Conservation (phyloP, 805 yeast genomes). For the Cyberlindnera lachancei region DNA sequence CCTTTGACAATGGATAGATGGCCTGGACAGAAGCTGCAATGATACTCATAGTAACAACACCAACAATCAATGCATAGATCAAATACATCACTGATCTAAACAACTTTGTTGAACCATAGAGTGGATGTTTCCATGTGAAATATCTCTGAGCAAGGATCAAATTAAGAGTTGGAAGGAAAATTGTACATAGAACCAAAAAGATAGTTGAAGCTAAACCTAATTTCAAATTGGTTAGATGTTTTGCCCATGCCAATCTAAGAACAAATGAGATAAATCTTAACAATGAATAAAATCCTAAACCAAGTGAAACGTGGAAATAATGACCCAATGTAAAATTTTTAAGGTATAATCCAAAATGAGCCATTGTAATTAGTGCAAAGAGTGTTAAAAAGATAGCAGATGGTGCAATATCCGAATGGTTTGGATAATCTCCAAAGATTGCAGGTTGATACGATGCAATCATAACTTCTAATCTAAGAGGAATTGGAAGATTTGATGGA, state of each 20-base stretch:
- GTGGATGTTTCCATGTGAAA: conserved; percentile 75
- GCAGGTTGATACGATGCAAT: conserved; percentile 33
- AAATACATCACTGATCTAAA: conserved; percentile 44
- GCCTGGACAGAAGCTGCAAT: conserved; percentile 56
- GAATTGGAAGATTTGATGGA: conserved; percentile 6
- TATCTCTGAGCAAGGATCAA: conserved; percentile 64
- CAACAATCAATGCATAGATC: conserved; percentile 46
- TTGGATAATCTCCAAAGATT: conserved; percentile 61
- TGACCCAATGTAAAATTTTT: conserved; percentile 50
- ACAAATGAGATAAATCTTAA: conserved; percentile 54
- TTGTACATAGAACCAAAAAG: conserved; percentile 51
- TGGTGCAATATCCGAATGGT: conserved; percentile 47
- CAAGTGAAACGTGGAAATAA: conserved; percentile 46
- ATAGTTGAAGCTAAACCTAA: conserved; percentile 52
- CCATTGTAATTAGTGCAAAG: conserved; percentile 39
- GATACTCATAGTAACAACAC: conserved; percentile 57
- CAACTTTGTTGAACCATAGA: conserved; percentile 44
- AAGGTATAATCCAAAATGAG: conserved; percentile 38
- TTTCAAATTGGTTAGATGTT: conserved; percentile 34
- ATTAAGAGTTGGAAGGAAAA: conserved; percentile 49
- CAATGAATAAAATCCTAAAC: conserved; percentile 45
- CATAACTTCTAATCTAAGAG: conserved; percentile 11
- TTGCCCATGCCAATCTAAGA: conserved; percentile 52
- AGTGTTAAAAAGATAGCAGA: conserved; percentile 48
- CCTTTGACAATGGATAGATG: conserved; percentile 41